Base-by-base conservation (phyloP, 1,139 yeast genomes). In the Hansenula anomala region DNA sequence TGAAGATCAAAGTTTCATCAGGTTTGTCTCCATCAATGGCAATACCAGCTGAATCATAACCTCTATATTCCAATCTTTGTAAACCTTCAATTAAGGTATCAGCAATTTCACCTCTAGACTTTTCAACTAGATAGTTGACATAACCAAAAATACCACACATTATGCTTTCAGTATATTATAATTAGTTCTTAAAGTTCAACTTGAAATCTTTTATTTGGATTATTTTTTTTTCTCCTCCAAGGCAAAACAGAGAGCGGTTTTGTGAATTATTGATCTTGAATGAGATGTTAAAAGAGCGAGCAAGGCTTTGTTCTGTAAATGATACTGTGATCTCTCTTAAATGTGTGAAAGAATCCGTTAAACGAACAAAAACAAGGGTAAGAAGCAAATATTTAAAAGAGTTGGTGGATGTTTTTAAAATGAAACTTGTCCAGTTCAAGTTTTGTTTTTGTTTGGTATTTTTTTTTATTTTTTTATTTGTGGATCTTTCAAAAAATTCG, bases 121-220 rank as follows among this genome's bases (percentile, higher is more conserved):
- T 86, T 54, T 90, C 96, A 47, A 88, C 96, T 60, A 92, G 76
- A 66, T 86, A 94, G 74, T 94, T 94, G 56, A 94, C 89, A 69
- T 94, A 94, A 52, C 98, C 99, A 66, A 94, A 94, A 63, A 94
- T 94, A 63, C 99, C 99, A 78, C 99, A 67, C 73, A 67, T 67
- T 2, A 6, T 31, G 23, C n/a, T 13, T n/a, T 8, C 9, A 15
- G 18, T 10, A 13, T 13, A 18, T 12, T 25, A n/a, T n/a, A n/a
- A n/a, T n/a, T n/a, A n/a, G n/a, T n/a, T n/a, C n/a, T n/a, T n/a
- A n/a, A n/a, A n/a, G n/a, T n/a, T n/a, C n/a, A n/a, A n/a, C n/a
- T n/a, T n/a, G n/a, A n/a, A n/a, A 10, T n/a, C n/a, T 26, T 23
- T n/a, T 15, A 15, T 15, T 14, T 27, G 18, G 8, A 15, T 10